A percentile compares a stretch with the other conserved stretches of the same genome.
These are phyloP conservation scores for Fusarium aywerte DNA, from an alignment of 2,329 filamentous ascomycete genomes.

Conservation along the genomic window DNA sequence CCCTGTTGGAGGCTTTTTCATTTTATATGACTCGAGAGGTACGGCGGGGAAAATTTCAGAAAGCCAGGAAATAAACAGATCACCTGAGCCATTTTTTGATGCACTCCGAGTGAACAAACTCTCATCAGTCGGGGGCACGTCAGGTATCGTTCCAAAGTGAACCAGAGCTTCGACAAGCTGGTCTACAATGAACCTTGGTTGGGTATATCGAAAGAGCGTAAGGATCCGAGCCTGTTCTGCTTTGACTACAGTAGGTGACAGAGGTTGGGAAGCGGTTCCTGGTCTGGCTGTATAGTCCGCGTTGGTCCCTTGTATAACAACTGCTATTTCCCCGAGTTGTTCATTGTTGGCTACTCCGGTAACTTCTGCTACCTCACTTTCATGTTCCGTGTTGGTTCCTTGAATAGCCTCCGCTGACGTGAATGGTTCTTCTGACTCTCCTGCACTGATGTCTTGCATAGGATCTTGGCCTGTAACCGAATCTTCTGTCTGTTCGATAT, in stretches of 20 bases:
- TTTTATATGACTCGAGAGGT: slow-evolving; percentile 23
- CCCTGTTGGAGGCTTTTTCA: slow-evolving; percentile 9
- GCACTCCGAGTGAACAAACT: slow-evolving; percentile 67
- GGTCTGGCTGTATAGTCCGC: not conserved
- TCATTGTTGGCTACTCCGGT: not conserved
- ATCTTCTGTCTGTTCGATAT: not conserved
- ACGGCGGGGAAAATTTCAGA: slow-evolving; percentile 69
- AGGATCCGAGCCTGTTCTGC: slow-evolving; percentile 69
- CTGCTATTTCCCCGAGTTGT: not conserved
- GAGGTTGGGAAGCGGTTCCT: not conserved
- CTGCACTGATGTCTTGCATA: not conserved
- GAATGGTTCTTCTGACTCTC: not conserved
- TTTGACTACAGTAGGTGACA: slow-evolving; percentile 61
- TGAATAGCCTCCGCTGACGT: not conserved
- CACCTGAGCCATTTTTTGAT: slow-evolving; percentile 66
- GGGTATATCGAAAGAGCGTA: slow-evolving; percentile 65
- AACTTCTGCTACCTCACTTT: not conserved
- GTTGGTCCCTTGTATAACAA: not conserved
- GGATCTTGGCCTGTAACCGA: not conserved
- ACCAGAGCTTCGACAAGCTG: slow-evolving; percentile 70
- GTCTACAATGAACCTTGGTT: slow-evolving; percentile 66
- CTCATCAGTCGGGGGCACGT: slow-evolving; percentile 62
- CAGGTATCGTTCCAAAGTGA: slow-evolving; percentile 71
- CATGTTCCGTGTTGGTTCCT: not conserved
- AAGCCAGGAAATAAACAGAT: slow-evolving; percentile 70